These are phyloP conservation scores for Cyanidiococcus yangmingshanensis DNA, from an alignment of 23 red algal genomes.

Conservation along the genomic window DNA sequence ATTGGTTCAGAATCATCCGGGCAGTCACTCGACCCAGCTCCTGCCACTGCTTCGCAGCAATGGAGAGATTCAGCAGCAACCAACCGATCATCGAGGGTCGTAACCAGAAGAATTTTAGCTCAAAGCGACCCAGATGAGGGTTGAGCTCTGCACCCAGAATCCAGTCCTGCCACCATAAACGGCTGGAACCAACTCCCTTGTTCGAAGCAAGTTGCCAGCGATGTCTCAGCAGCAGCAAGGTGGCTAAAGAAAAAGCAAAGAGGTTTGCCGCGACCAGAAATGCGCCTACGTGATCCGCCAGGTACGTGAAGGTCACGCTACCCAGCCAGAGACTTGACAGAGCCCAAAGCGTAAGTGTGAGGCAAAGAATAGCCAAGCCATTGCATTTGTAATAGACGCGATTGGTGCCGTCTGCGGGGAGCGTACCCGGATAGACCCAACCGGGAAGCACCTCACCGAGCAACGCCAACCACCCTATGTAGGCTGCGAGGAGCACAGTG, in stretches of 20 bases:
- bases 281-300: slow-evolving; percentile 40
- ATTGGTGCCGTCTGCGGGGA: slow-evolving; percentile 44
- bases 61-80: slow-evolving; percentile 80
- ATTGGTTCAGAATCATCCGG: slow-evolving; percentile 77
- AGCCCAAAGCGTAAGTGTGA: slow-evolving; percentile 27
- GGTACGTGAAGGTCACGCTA: slow-evolving; percentile 24
- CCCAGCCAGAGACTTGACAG: slow-evolving; percentile 13
- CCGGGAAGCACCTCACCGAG: slow-evolving; percentile 65
- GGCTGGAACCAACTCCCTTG: background rate
- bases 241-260: slow-evolving; percentile 41
- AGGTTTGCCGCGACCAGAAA: slow-evolving; percentile 42
- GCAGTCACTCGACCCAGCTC: slow-evolving; percentile 32
- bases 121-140: slow-evolving; percentile 46
- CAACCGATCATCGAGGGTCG: slow-evolving; percentile 87
- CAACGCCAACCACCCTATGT: slow-evolving; percentile 39
- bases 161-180: slow-evolving; percentile 50
- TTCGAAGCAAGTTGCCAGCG: background rate
- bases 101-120: slow-evolving; percentile 96
- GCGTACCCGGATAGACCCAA: slow-evolving; percentile 32
- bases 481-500: slow-evolving; percentile 12
- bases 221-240: slow-evolving; percentile 54
- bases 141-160: slow-evolving; percentile 89
- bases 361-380: slow-evolving; percentile 38
- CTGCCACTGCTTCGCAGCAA: slow-evolving; percentile 47
- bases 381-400: slow-evolving; percentile 90